Base-by-base conservation (phyloP, 495 filamentous ascomycete species). In the Parmelia sp. region DNA sequence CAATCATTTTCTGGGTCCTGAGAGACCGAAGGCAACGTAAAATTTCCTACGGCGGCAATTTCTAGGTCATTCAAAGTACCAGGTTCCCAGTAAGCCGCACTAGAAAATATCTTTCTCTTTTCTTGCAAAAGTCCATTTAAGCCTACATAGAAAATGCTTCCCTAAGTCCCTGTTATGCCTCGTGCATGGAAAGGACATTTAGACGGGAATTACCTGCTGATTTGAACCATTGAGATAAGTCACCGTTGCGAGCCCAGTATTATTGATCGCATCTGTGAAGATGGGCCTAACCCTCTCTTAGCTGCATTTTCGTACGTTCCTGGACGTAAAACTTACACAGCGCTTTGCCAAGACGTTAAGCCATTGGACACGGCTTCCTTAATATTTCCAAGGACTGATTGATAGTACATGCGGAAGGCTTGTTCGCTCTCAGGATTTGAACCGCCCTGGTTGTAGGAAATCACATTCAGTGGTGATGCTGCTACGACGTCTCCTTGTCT, bases 181-280 rank as follows among this genome's bases (percentile, higher is more conserved):
- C 31, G 29, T 23, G 27, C 3, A 29, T 0, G 8, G 10, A 33
- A 14, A 23, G 9, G 17, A 57, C 10, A 59, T 14, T 23, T 0
- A 19, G 23, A 27, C 14, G 9, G 31, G 17, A 23, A 55, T 65
- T 44, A 68, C 68, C 65, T 68, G 64, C 64, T 60, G 66, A 51
- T 51, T 53, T 1, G 66, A 58, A 23, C 53, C 47, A 12, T 71
- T 71, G 11, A 69, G 21, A 25, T 69, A 71, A 17, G 64, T 69
- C 39, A 69, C 56, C 0, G 65, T 67, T 9, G 69, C 69, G 31
- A 71, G 65, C 7, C 69, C 69, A n/a, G 69, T 71, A 42, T 71
- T 69, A 35, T 71, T 71, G 42, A 71, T 59, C 35, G 69, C 69
- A 65, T 71, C 69, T 1, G 69, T 71, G 37, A 71, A 68, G 25